Base-by-base conservation (phyloP, 495 filamentous ascomycete genomes). In the Xylaria grammica region DNA sequence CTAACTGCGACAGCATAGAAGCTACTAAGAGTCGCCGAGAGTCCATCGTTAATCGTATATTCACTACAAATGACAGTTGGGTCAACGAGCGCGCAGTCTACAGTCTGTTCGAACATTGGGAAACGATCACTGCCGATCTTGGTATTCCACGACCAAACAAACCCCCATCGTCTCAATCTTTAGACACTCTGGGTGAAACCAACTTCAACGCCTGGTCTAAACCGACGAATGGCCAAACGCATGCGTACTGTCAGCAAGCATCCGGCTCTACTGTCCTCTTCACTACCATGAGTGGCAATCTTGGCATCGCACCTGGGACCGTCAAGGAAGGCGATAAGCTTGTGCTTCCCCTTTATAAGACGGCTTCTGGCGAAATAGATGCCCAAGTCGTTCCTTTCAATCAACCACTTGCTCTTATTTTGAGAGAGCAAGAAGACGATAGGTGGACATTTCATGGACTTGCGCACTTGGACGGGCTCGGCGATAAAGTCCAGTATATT, bases 381-480 rank as follows among this genome's bases (percentile, higher is more conserved):
- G 50, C 50, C 20, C 50, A 26, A 4, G 50, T 52, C 8, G 11
- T 52, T 29, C 50, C 50, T 10, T 52, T 52, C n/a, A 30, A 20
- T n/a, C 50, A 52, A 20, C 50, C 50, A 20, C 29, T 52, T 9
- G 17, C 50, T 20, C 50, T 52, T 17, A 52, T 52, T 11, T 29
- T 52, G 8, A 34, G 50, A 32, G 29, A 34, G 29, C 7, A 9
- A 34, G 50, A 52, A 32, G 29, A 34, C 6, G 29, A 20, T 11
- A 52, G 20, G n/a, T 52, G n/a, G 17, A 52, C 50, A 4, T 52
- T 52, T 11, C 50, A 52, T n/a, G 50, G 50, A 20, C 50, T 52
- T 0, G 27, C 50, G 9, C 50, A 52, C n/a, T 52, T 52, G n/a
- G 50, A 52, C n/a, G 29, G 50, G 11, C 29, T 52, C 7, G 29